These are phyloP conservation scores for Irpex sp. DNA, from an alignment of 1,284 basidiomycete genomes.

Conservation along the genomic window DNA sequence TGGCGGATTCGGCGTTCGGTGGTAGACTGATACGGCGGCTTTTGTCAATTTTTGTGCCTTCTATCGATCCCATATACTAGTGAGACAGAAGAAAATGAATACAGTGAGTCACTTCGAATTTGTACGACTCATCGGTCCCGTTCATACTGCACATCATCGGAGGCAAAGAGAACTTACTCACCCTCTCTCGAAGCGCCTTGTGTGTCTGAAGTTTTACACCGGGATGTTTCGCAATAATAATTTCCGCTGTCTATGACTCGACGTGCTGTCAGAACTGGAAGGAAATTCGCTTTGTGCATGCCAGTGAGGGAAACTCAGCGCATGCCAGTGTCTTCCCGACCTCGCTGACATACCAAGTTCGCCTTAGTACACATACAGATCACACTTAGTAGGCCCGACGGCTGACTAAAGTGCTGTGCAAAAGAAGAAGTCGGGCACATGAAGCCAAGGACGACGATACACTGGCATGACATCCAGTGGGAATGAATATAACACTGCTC, in stretches of 20 bases:
- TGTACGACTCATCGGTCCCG: neutral
- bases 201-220: slow-evolving; percentile 49
- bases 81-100: neutral
- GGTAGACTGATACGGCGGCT: slow-evolving; percentile 27
- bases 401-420: neutral
- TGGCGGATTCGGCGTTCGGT: slow-evolving; percentile 39
- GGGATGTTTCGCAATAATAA: slow-evolving; percentile 64
- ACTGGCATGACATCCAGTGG: too few relatives aligned
- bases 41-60: slow-evolving; percentile 50
- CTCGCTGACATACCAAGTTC: neutral
- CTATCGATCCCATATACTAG: slow-evolving; percentile 72
- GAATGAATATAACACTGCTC: slow-evolving; percentile 20
- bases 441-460: too few relatives aligned
- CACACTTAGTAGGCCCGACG: neutral
- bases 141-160: neutral
- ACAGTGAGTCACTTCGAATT: neutral
- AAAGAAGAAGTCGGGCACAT: neutral
- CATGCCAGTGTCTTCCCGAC: neutral
- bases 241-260: slow-evolving; percentile 64
- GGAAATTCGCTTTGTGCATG: too few relatives aligned
- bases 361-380: neutral
- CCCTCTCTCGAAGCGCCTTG: slow-evolving; percentile 69
- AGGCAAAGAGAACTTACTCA: slow-evolving; percentile 36
- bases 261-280: too few relatives aligned
- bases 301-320: neutral